These are phyloP conservation scores for Rubia balearica DNA, from an alignment of 305 asterid genomes.

Conservation along the genomic window DNA sequence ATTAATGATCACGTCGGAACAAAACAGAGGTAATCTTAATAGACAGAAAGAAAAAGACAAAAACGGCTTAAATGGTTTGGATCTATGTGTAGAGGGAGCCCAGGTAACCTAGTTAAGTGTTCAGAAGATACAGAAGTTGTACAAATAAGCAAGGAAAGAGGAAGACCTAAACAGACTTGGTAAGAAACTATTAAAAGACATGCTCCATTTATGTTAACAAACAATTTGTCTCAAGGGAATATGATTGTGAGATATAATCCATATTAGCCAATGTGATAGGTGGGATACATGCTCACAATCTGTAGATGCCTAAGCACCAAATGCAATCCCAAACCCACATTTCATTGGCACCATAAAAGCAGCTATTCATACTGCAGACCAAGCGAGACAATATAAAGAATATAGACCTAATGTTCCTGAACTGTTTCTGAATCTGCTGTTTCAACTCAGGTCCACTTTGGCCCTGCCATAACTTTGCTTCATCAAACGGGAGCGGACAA, in stretches of 20 bases:
- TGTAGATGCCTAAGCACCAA: neutral
- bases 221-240: neutral
- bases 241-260: neutral
- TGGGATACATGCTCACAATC: neutral
- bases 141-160: neutral
- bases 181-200: neutral
- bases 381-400: constrained; percentile 6
- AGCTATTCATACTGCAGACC: neutral
- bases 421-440: constrained; percentile 74
- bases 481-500: constrained; percentile 89
- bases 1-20: no score
- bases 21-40: no score
- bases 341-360: neutral
- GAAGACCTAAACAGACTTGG: neutral
- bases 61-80: neutral
- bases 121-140: neutral
- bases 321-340: neutral
- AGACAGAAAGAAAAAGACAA: no score
- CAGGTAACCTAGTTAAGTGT: neutral
- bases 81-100: neutral
- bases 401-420: constrained; percentile 71
- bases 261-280: neutral
- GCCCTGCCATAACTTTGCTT: constrained; percentile 93
- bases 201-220: neutral
- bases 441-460: constrained; percentile 87